phyloP scores from a whole-genome alignment of 2,329 filamentous ascomycete genomes.

The Colletotrichum cereale region DNA sequence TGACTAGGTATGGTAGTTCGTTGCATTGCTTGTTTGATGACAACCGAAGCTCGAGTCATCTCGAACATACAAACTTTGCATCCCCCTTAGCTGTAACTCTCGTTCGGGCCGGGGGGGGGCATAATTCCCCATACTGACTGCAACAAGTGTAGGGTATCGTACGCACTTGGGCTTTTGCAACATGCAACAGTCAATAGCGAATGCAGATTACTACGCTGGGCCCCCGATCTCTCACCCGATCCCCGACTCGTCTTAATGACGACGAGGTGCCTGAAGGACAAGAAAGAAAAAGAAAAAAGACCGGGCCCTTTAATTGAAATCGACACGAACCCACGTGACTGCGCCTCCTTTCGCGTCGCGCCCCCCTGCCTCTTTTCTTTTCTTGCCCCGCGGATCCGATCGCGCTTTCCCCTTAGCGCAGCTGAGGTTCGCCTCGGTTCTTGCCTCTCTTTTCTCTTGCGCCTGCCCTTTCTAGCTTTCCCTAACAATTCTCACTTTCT shows the following conservation, averaged over 20 bases:
- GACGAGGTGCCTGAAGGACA: slow-evolving; percentile 11
- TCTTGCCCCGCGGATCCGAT: slow-evolving; percentile 15
- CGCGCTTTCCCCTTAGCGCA: slow-evolving; percentile 9
- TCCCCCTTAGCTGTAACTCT: background rate
- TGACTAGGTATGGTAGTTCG: background rate
- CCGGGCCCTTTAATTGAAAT: slow-evolving; percentile 15
- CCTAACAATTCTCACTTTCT: background rate
- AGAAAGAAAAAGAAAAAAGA: slow-evolving; percentile 2
- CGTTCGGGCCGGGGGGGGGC: background rate
- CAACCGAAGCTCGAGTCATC: too few species aligned
- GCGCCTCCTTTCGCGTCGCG: slow-evolving; percentile 52
- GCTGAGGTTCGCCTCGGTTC: background rate
- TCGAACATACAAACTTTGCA: background rate
- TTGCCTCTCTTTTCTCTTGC: background rate
- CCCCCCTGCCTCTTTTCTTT: slow-evolving; percentile 16
- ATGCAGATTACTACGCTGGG: background rate
- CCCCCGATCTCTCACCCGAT: slow-evolving; percentile 27
- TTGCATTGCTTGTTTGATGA: background rate
- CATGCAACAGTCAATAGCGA: background rate
- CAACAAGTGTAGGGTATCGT: too few species aligned
- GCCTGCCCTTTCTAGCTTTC: background rate
- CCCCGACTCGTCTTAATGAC: slow-evolving; percentile 18
- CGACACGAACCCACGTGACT: slow-evolving; percentile 48
- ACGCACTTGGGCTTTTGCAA: background rate
- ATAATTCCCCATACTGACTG: background rate